Evolutionary conservation across 805 yeast genomes (phyloP).

Genomic region (Wickerhamiella bombiphila): DNA sequence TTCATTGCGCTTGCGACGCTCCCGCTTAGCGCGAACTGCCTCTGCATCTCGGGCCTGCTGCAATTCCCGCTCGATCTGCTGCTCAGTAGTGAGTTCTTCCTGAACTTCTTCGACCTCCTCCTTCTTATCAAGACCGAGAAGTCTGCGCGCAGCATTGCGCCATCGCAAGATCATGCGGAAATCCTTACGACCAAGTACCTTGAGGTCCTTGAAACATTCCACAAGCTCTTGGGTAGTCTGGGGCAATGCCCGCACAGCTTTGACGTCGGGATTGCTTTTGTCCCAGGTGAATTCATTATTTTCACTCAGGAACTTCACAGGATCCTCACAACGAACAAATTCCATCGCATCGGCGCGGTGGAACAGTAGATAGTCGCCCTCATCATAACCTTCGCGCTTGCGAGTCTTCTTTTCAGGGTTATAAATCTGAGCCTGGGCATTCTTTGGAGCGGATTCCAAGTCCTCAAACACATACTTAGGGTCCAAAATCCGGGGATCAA

Average conservation of each 20-base stretch:
- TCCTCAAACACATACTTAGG: slow-evolving; percentile 93
- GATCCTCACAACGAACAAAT: slow-evolving; percentile 67
- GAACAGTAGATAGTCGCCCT: slow-evolving; percentile 64
- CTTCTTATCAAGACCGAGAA: slow-evolving; percentile 48
- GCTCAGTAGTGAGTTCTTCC: slow-evolving; percentile 67
- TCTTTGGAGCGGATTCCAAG: slow-evolving; percentile 31
- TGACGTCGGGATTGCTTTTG: slow-evolving; percentile 46
- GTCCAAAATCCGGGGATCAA: slow-evolving; percentile 86
- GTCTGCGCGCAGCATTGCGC: slow-evolving; percentile 73
- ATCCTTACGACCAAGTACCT: slow-evolving; percentile 88
- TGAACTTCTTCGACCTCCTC: slow-evolving; percentile 37
- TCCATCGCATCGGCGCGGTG: slow-evolving; percentile 65
- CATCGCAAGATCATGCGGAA: slow-evolving; percentile 73
- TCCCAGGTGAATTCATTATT: slow-evolving; percentile 51
- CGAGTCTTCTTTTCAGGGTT: slow-evolving; percentile 87
- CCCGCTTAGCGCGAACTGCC: slow-evolving; percentile 56
- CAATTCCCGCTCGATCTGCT: slow-evolving; percentile 74
- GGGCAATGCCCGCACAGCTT: slow-evolving; percentile 51
- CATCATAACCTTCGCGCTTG: slow-evolving; percentile 84
- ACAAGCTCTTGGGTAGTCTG: slow-evolving; percentile 66
- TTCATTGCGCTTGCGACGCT: slow-evolving; percentile 70
- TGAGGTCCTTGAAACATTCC: slow-evolving; percentile 79
- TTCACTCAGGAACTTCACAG: slow-evolving; percentile 68
- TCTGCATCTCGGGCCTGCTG: slow-evolving; percentile 58
- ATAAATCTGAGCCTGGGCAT: slow-evolving; percentile 82